A percentile compares a stretch with the other conserved stretches of the same genome.
Evolutionary conservation across 2,329 filamentous ascomycete genomes (phyloP).

Genomic region (Aureobasidium sp.): DNA sequence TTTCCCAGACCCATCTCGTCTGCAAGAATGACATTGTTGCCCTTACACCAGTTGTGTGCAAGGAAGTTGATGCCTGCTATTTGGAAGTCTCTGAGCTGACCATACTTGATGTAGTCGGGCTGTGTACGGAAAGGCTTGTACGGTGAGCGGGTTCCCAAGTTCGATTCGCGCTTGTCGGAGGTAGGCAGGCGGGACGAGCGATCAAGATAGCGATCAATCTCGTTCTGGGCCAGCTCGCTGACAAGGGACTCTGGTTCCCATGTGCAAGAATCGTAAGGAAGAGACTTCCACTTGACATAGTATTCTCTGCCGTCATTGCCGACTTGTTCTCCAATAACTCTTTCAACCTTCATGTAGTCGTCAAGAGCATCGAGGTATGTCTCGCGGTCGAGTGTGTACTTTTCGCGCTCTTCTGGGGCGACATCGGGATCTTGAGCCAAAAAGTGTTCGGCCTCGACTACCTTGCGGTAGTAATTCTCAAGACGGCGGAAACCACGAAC

Average conservation of each 20-base stretch:
- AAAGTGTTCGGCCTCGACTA: conserved; percentile 69
- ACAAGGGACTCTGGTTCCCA: conserved; percentile 79
- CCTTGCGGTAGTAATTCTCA: conserved; percentile 88
- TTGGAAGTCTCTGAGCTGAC: conserved; percentile 86
- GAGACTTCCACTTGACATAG: conserved; percentile 79
- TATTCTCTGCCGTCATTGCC: conserved; percentile 67
- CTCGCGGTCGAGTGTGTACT: conserved; percentile 92
- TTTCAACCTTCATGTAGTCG: conserved; percentile 86
- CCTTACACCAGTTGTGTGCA: conserved; percentile 88
- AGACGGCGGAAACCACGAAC: conserved; percentile 79
- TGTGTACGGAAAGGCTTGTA: conserved; percentile 69
- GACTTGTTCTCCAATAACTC: conserved; percentile 76
- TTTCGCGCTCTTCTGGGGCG: conserved; percentile 77
- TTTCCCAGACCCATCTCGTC: conserved; percentile 99
- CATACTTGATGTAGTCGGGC: conserved; percentile 74
- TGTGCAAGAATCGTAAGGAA: conserved; percentile 88
- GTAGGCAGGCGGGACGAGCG: conserved; percentile 70
- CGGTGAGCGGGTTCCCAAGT: conserved; percentile 61
- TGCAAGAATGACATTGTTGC: conserved; percentile 91
- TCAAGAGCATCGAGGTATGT: conserved; percentile 78
- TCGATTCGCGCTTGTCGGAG: conserved; percentile 71
- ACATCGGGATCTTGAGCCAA: conserved; percentile 66
- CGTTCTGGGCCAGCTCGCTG: conserved; percentile 68
- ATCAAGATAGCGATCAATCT: conserved; percentile 87
- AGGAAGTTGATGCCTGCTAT: conserved; percentile 91